Conservation (phyloP, 2,329 filamentous ascomycete species). For the Fusarium compactum region DNA sequence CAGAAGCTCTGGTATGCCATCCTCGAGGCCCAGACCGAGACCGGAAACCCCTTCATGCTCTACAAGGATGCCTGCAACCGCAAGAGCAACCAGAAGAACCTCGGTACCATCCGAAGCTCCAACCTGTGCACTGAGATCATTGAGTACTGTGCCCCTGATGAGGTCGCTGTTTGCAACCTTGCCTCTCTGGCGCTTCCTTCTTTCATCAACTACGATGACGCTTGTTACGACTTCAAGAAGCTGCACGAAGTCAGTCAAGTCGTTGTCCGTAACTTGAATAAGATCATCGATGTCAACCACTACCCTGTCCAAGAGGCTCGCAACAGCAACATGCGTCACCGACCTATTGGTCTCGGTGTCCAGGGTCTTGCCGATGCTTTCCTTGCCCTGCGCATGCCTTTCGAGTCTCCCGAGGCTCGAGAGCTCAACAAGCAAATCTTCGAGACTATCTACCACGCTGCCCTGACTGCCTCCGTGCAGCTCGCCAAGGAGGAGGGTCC, state of each 20-base stretch:
- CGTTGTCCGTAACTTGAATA: slow-evolving; percentile 95
- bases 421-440: slow-evolving; percentile 98
- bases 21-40: slow-evolving; percentile 97
- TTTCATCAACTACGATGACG: slow-evolving; percentile 87
- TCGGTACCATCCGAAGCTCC: slow-evolving; percentile 97
- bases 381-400: slow-evolving; percentile 94
- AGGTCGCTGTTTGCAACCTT: slow-evolving; percentile 98
- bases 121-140: slow-evolving; percentile 99
- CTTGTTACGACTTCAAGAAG: slow-evolving; percentile 94
- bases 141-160: slow-evolving; percentile 96
- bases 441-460: slow-evolving; percentile 98
- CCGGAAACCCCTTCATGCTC: slow-evolving; percentile 98
- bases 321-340: slow-evolving; percentile 97
- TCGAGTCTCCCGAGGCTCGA: slow-evolving; percentile 94
- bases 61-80: slow-evolving; percentile 99
- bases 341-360: slow-evolving; percentile 95
- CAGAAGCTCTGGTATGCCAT: slow-evolving; percentile 99
- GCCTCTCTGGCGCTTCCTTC: slow-evolving; percentile 93
- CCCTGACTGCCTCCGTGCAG: slow-evolving; percentile 88
- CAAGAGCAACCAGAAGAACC: slow-evolving; percentile 99
- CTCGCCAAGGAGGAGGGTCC: slow-evolving; percentile 85
- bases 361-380: slow-evolving; percentile 98
- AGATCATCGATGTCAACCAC: slow-evolving; percentile 97
- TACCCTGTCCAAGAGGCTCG: slow-evolving; percentile 95
- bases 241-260: slow-evolving; percentile 94